These are phyloP conservation scores for Neurospora sp. DNA, from an alignment of 495 filamentous ascomycete species.

Conservation along the genomic window DNA sequence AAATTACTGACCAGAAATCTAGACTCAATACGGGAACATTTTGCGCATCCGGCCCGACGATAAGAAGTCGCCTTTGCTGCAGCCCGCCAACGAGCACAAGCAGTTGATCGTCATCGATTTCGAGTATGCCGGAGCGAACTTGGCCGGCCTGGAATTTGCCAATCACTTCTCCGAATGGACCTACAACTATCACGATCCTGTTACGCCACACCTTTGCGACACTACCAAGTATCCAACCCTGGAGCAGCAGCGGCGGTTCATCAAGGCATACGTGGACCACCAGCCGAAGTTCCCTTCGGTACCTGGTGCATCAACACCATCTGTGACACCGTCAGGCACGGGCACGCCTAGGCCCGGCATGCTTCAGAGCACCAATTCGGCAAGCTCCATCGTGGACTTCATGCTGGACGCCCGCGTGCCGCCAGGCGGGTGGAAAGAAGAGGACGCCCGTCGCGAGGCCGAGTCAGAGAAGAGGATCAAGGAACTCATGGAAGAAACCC, in stretches of 20 bases:
- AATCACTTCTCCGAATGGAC: slow-evolving; percentile 99
- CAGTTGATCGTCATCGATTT: slow-evolving; percentile 97
- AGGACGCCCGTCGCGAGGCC: slow-evolving; percentile 50
- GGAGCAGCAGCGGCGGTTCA: slow-evolving; percentile 74
- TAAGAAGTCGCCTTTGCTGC: slow-evolving; percentile 72
- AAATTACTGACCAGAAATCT: slow-evolving; percentile 2
- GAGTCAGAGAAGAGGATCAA: slow-evolving; percentile 52
- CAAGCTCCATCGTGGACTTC: slow-evolving; percentile 48
- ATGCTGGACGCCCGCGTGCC: slow-evolving; percentile 61
- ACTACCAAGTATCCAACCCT: slow-evolving; percentile 61
- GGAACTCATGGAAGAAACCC: slow-evolving; percentile 62
- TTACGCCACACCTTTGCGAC: slow-evolving; percentile 53
- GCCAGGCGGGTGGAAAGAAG: slow-evolving; percentile 43
- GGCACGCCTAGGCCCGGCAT: slow-evolving; percentile 14
- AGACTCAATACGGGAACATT: slow-evolving; percentile 99
- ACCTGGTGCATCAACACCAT: slow-evolving; percentile 44
- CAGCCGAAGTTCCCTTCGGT: slow-evolving; percentile 40
- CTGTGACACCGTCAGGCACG: slow-evolving; percentile 28
- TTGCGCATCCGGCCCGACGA: slow-evolving; percentile 76
- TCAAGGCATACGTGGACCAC: slow-evolving; percentile 80
- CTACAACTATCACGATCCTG: slow-evolving; percentile 82
- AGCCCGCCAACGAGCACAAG: slow-evolving; percentile 85
- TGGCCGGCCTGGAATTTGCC: slow-evolving; percentile 81
- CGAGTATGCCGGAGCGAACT: slow-evolving; percentile 90
- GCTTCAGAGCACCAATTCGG: slow-evolving; percentile 19